Base-by-base conservation (phyloP, 805 yeast genomes). In the Cyberlindnera galapagoensis region DNA sequence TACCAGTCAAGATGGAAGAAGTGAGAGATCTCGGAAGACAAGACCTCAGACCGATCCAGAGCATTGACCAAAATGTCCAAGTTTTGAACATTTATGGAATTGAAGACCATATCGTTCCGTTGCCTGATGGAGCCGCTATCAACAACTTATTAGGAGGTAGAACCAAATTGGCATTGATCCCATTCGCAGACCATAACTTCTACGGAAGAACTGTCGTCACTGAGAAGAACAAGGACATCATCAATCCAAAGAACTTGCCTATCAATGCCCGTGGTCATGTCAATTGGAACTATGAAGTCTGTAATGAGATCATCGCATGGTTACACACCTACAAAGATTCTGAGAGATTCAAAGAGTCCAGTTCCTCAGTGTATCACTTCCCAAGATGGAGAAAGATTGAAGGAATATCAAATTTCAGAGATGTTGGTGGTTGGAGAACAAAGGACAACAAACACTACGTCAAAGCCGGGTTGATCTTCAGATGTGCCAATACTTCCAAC, bases 131-230 rank as follows among this genome's bases (percentile, higher is more conserved):
- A 7, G 67, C 78, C 1, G 45, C 44, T 22, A 85, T 63, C 58
- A 74, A 81, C 7, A 74, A 80, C 44, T 43, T 60, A 8, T 69
- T 87, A 30, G 67, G 65, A 3, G 49, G 52, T 5, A 72, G 87
- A 14, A 79, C 81, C 44, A 61, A 65, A 4, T 59, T 86, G 33
- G 62, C 63, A 22, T 52, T 84, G 7, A 60, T 88, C 9, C 71
- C 72, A 1, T 64, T 63, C 27, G 95, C 95, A 0, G 88, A 85
- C 51, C 97, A 88, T 56, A 84, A 82, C 47, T 87, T 69, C 49
- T 81, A 69, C 49, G 90, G 92, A 0, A 40, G 49, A 1, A 48
- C 54, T 3, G 58, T 46, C 8, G 61, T 69, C 28, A 46, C 56
- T 12, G 59, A 57, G 14, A 66, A 50, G 9, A 47, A 51, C 33